Conservation (phyloP, 768 basidiomycete species). For the Kwoniella europaea region DNA sequence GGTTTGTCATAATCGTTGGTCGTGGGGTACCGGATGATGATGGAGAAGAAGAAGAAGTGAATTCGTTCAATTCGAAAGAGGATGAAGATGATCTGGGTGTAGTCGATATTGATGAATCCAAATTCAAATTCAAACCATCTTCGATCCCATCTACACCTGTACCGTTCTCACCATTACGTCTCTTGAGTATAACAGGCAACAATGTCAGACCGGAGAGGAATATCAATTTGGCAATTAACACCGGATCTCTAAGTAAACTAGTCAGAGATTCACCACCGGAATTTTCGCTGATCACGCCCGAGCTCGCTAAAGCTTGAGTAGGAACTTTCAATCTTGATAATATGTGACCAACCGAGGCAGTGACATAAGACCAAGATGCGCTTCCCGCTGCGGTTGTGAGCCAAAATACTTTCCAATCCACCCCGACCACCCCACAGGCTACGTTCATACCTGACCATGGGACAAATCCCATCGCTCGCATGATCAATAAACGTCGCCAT, state of each 20-base stretch:
- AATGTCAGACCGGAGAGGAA: slow-evolving; percentile 82
- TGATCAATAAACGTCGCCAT: slow-evolving; percentile 85
- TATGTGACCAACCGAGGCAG: slow-evolving; percentile 51
- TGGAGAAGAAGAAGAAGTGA: background rate
- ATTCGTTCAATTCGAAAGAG: slow-evolving; percentile 6
- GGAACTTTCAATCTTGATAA: slow-evolving; percentile 46
- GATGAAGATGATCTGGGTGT: slow-evolving; percentile 12
- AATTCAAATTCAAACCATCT: background rate
- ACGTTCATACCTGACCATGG: slow-evolving; percentile 98
- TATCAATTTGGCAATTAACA: slow-evolving; percentile 80
- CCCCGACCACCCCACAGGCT: slow-evolving; percentile 89
- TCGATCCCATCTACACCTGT: background rate
- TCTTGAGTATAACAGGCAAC: slow-evolving; percentile 75
- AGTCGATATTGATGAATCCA: slow-evolving; percentile 10
- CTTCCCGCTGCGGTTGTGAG: slow-evolving; percentile 58
- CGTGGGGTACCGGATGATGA: background rate
- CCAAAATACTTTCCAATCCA: slow-evolving; percentile 60
- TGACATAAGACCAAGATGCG: slow-evolving; percentile 58
- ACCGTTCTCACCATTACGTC: slow-evolving; percentile 15
- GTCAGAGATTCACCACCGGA: slow-evolving; percentile 70
- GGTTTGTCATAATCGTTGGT: background rate
- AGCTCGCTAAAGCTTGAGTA: background rate
- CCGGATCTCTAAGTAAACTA: slow-evolving; percentile 79
- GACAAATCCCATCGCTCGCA: slow-evolving; percentile 88
- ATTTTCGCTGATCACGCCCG: slow-evolving; percentile 1